Percentiles rank a stretch among this genome's conserved stretches.
These are phyloP conservation scores for Diaporthe sp. DNA, from an alignment of 2,329 filamentous ascomycete species.

Conservation along the genomic window DNA sequence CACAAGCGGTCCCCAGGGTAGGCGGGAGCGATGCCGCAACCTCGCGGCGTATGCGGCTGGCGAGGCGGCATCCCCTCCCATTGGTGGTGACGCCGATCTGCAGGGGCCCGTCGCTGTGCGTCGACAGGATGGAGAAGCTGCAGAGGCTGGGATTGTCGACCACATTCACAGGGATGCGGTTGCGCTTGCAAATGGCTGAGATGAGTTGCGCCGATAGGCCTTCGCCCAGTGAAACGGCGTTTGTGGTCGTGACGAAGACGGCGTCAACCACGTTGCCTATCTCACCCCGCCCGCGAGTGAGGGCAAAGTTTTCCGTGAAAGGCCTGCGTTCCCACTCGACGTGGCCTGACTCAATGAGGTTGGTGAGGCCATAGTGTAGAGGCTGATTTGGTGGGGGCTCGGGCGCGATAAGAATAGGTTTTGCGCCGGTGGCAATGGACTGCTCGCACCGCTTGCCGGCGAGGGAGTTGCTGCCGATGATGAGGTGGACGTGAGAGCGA, in stretches of 20 bases:
- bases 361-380: conserved; percentile 70
- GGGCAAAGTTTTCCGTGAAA: conserved; percentile 81
- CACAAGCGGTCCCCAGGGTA: conserved; percentile 82
- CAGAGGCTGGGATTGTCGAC: conserved; percentile 89
- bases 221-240: background rate
- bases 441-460: conserved; percentile 87
- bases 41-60: conserved; percentile 89
- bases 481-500: conserved; percentile 81
- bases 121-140: conserved; percentile 90
- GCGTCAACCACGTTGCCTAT: conserved; percentile 86
- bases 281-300: conserved; percentile 82
- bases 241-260: conserved; percentile 84
- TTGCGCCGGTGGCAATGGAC: conserved; percentile 85
- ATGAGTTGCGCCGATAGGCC: conserved; percentile 64
- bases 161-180: conserved; percentile 94
- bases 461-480: conserved; percentile 88
- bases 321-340: conserved; percentile 75
- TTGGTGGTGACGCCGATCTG: conserved; percentile 98
- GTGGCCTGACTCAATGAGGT: conserved; percentile 75
- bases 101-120: conserved; percentile 89
- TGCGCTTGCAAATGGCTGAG: conserved; percentile 79
- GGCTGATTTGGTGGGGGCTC: conserved; percentile 62
- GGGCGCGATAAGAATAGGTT: conserved; percentile 83
- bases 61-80: conserved; percentile 93
- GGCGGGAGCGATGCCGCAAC: conserved; percentile 84